Conservation (phyloP, 176 grass and related monocot genomes). For the Carex kokanica region DNA sequence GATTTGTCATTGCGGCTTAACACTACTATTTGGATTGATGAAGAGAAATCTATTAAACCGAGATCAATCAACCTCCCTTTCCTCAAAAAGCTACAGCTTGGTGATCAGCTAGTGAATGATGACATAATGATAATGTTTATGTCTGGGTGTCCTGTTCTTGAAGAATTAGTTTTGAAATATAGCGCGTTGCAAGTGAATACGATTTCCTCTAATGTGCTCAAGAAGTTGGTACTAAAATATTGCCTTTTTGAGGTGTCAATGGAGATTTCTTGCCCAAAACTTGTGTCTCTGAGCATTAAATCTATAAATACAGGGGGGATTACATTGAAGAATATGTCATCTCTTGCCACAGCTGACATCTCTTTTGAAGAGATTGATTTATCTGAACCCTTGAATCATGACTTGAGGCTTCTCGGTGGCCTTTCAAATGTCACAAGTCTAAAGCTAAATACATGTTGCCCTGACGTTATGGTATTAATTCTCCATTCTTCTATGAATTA, state of each 20-base stretch:
- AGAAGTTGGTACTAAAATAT: neutral
- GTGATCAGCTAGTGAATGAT: neutral
- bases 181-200: neutral
- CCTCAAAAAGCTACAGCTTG: neutral
- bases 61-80: neutral
- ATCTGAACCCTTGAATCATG: neutral
- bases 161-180: neutral
- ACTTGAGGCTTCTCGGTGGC: neutral
- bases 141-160: neutral
- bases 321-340: constrained; percentile 7
- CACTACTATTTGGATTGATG: neutral
- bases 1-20: neutral
- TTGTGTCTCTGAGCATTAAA: neutral
- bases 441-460: neutral
- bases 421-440: constrained; percentile 2
- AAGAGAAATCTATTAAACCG: neutral
- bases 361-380: neutral
- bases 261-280: neutral
- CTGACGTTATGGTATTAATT: neutral
- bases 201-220: neutral
- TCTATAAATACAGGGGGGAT: neutral
- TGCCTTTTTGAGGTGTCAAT: neutral
- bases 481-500: neutral
- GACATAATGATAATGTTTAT: neutral
- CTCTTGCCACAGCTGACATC: neutral